Conservation (phyloP, 345 rosid genomes). For the Linum trigynum region DNA sequence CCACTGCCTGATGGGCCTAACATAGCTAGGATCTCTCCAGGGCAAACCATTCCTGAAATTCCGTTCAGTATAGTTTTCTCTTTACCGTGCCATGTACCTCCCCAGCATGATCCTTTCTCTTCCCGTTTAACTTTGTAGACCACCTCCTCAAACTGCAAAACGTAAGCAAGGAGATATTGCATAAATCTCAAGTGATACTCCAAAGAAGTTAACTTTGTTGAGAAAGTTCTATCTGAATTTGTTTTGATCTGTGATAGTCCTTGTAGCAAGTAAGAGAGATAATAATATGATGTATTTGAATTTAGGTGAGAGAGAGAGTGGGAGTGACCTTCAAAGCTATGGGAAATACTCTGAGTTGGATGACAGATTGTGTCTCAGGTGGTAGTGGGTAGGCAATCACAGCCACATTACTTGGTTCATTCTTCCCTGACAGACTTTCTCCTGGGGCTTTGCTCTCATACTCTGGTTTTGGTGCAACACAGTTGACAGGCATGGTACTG, state of each 20-base stretch:
- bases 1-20: constrained; percentile 99
- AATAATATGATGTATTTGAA: background rate
- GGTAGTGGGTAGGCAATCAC: constrained; percentile 34
- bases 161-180: background rate
- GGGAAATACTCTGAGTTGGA: constrained; percentile 42
- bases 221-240: too few relatives aligned
- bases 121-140: constrained; percentile 73
- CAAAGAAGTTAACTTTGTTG: too few relatives aligned
- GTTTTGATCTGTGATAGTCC: background rate
- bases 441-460: constrained; percentile 24
- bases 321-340: constrained; percentile 69
- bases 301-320: constrained; percentile 6
- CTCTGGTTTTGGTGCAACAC: constrained; percentile 50
- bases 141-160: constrained; percentile 82
- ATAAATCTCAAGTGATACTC: background rate
- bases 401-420: constrained; percentile 34
- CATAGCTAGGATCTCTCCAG: constrained; percentile 95
- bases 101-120: constrained; percentile 39
- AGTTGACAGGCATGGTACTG: constrained; percentile 36
- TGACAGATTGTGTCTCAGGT: constrained; percentile 33
- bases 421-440: constrained; percentile 34
- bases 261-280: background rate
- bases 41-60: constrained; percentile 70
- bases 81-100: constrained; percentile 41
- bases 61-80: constrained; percentile 81